Evolutionary conservation across 1,284 basidiomycete genomes (phyloP), one percentile per base, ranked within the genome.

Genomic region (Cutaneotrichosporon daszewskae): DNA sequence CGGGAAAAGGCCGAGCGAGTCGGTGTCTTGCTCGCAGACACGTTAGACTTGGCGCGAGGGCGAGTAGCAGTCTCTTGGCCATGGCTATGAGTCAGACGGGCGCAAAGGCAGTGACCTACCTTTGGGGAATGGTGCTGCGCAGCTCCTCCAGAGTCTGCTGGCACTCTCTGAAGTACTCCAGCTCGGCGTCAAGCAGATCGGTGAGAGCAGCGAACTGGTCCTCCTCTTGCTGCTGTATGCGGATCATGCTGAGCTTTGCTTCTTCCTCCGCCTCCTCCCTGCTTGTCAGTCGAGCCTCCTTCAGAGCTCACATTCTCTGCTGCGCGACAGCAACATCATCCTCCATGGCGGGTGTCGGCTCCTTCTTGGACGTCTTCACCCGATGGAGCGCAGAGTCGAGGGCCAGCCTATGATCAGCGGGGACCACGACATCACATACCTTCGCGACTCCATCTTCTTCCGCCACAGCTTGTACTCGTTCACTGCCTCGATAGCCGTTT

Each of bases 231-330:
- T 86, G 81, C 62, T 87, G 84, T 36, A 92, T 83, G 0, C 74
- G 75, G 40, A 79, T 76, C 77, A 90, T 85, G 23, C 84, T 78
- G 2, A 77, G 76, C 18, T 79, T 81, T 1, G 88, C 77, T 49
- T 90, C 86, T 60, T 88, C 84, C 17, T 79, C 76, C 0, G 83
- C 81, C 65, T 92, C 86, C 44, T 90, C 85, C 55, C 87, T 89
- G 53, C 4, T 1, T 9, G 36, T 42, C 32, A 47, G 36, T 19
- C 4, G 14, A 6, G 19, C 11, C 19, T 13, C n/a, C n/a, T n/a
- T n/a, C n/a, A n/a, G n/a, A 4, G 75, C 84, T 54, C 60, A 88
- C 87, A 86, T 88, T 59, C 85, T 78, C 37, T 79, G 66, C 53
- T 79, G 79, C 1, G 84, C 80, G 19, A 75, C 74, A 36, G 82